phyloP scores from a whole-genome alignment of 2,329 filamentous ascomycete species.

The Aspergillus fijiensis region DNA sequence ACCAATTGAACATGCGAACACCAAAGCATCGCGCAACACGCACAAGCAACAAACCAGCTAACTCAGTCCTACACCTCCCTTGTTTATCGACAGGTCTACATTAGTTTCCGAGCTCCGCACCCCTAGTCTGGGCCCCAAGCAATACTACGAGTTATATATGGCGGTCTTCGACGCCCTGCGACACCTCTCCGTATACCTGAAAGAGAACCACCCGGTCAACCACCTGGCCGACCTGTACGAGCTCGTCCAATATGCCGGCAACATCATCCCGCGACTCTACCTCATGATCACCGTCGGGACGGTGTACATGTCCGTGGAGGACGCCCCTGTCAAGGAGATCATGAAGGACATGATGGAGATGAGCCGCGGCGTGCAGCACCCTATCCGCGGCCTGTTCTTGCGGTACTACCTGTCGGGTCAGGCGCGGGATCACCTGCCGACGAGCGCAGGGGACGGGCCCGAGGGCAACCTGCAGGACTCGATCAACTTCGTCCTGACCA shows the following conservation, averaged over 20 bases:
- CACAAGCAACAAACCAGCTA: not conserved
- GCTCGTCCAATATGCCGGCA: constrained; percentile 95
- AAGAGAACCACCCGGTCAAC: constrained; percentile 95
- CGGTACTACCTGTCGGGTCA: constrained; percentile 96
- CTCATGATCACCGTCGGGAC: constrained; percentile 99
- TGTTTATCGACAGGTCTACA: constrained; percentile 64
- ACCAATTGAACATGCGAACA: constrained; percentile 10
- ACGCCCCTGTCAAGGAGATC: constrained; percentile 97
- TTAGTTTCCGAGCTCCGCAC: constrained; percentile 97
- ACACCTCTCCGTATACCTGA: constrained; percentile 92
- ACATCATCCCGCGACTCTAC: constrained; percentile 93
- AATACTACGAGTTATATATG: constrained; percentile 99
- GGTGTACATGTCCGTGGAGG: constrained; percentile 97
- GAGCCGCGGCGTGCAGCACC: constrained; percentile 96
- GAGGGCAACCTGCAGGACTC: constrained; percentile 96
- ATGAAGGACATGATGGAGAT: constrained; percentile 99
- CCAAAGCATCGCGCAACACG: constrained; percentile 1
- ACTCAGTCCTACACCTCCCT: constrained; percentile 10
- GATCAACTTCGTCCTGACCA: constrained; percentile 96
- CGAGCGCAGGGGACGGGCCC: constrained; percentile 79
- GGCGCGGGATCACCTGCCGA: constrained; percentile 83
- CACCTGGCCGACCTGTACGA: constrained; percentile 98
- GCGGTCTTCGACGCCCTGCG: constrained; percentile 96
- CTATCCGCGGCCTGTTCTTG: constrained; percentile 89
- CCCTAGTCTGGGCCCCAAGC: constrained; percentile 94